Percentiles rank a stretch among this genome's conserved stretches.
phyloP scores from a whole-genome alignment of 495 filamentous ascomycete species.

The Neurospora sp. region DNA sequence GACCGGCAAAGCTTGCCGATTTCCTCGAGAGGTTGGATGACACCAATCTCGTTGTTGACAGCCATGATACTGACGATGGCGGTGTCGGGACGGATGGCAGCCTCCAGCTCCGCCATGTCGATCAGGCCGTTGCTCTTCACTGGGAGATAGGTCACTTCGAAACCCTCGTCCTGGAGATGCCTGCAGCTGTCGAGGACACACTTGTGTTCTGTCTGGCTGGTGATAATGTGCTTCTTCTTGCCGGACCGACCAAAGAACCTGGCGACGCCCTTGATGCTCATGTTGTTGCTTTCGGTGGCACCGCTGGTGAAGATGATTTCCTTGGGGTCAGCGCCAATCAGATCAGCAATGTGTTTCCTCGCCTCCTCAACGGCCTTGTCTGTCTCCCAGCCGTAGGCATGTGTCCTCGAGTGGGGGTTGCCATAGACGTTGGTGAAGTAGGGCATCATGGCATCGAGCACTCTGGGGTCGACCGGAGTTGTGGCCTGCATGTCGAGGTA shows the following conservation, averaged over 20 bases:
- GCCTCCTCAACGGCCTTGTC: conserved; percentile 88
- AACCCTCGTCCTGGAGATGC: conserved; percentile 94
- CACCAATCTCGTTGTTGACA: conserved; percentile 98
- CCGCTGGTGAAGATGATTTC: conserved; percentile 98
- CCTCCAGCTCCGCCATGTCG: conserved; percentile 76
- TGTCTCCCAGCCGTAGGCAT: conserved; percentile 98
- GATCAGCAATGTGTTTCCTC: conserved; percentile 65
- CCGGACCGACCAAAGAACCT: conserved; percentile 84
- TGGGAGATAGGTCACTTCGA: conserved; percentile 89
- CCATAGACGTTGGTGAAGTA: conserved; percentile 90
- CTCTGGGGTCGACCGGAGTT: conserved; percentile 88
- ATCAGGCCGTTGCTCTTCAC: conserved; percentile 78
- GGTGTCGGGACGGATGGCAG: conserved; percentile 84
- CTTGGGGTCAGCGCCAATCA: conserved; percentile 92
- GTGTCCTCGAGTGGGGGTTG: conserved; percentile 94
- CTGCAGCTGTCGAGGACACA: conserved; percentile 95
- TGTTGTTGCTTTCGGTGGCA: conserved; percentile 98
- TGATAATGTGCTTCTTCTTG: conserved; percentile 98
- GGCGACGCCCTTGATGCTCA: conserved; percentile 97
- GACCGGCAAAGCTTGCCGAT: conserved; percentile 86
- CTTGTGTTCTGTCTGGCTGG: conserved; percentile 96
- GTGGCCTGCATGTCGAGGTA: conserved; percentile 99
- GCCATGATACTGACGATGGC: conserved; percentile 93
- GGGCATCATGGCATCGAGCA: conserved; percentile 93
- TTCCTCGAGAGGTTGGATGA: conserved; percentile 88